Base-by-base conservation (phyloP, 2,329 filamentous ascomycete species). In the Sclerotinia spermophila region DNA sequence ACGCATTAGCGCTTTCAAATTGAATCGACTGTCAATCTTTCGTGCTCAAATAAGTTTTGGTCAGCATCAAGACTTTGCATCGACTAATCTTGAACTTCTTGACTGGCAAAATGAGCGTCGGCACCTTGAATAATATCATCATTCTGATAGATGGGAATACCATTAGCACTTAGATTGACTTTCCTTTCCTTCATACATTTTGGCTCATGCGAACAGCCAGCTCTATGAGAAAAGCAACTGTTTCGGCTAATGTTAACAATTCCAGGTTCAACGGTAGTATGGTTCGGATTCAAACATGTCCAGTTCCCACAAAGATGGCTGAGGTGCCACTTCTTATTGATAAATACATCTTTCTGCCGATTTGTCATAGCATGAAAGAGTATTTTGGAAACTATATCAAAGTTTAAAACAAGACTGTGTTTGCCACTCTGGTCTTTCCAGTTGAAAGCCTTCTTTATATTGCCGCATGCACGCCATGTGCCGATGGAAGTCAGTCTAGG, bases 261-360 rank as follows among this genome's bases (percentile, higher is more conserved):
- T 24, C 74, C 74, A 3, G 73, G 68, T 67, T 80, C 78, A 17
- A 79, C 72, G 1, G 75, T 77, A 0, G 75, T 72, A 71, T 79
- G 79, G 21, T 53, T 44, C 2, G 75, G 71, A 61, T 79, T 80
- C 21, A 76, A 68, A 56, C 79, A 80, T 5, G 74, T 77, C 77
- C 78, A 80, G 48, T 80, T 80, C 1, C 78, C 78, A 67, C 78
- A 80, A 0, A 79, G 72, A 68, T 80, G 78, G 56, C 76, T 78
- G 2, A 77, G 61, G 59, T 78, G 75, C 78, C 78, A 79, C 45
- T 72, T 61, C 6, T 76, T 71, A 44, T 77, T 71, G 51, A 79
- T 72, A 35, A 74, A 78, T 0, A 78, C 77, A 51, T 77, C 73
- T 67, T 75, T 74, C 58, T 79, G 76, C 30, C 73, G 66, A 15